These are phyloP conservation scores for Gaeumannomyces tritici DNA, from an alignment of 2,329 filamentous ascomycete species.

Conservation along the genomic window DNA sequence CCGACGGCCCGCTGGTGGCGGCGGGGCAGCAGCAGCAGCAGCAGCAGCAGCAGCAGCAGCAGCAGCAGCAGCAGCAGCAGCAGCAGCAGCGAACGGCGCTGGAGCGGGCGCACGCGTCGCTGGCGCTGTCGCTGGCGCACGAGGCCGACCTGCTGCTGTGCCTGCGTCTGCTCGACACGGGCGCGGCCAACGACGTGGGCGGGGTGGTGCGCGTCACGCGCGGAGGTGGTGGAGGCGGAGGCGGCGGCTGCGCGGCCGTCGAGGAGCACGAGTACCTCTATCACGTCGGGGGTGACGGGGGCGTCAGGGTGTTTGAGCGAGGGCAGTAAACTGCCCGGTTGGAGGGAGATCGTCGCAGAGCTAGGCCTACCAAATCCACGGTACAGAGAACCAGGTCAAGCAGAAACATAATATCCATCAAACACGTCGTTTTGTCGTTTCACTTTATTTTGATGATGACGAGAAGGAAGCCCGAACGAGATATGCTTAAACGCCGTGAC, in stretches of 20 bases:
- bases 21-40: conserved; percentile 9
- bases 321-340: conserved; percentile 43
- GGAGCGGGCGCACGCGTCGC: conserved; percentile 61
- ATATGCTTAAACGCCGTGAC: conserved; percentile 4
- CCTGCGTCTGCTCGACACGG: conserved; percentile 71
- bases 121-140: conserved; percentile 66
- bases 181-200: conserved; percentile 82
- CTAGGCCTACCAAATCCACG: no score
- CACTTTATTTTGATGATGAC: conserved; percentile 1
- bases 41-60: no score
- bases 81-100: conserved; percentile 45
- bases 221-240: conserved; percentile 26
- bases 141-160: conserved; percentile 62
- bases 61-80: no score
- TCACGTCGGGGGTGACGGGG: conserved; percentile 68
- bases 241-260: conserved; percentile 11
- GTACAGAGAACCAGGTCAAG: not conserved
- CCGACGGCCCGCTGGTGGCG: conserved; percentile 62
- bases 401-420: not conserved
- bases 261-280: conserved; percentile 70
- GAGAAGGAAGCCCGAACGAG: conserved; percentile 1
- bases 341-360: no score
- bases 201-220: conserved; percentile 72
- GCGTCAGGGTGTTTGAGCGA: conserved; percentile 75
- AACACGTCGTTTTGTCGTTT: not conserved